A percentile compares a stretch with the other conserved stretches of the same genome.
Conservation (phyloP, 306 rosid species). For the Hippophae rhamnoides region DNA sequence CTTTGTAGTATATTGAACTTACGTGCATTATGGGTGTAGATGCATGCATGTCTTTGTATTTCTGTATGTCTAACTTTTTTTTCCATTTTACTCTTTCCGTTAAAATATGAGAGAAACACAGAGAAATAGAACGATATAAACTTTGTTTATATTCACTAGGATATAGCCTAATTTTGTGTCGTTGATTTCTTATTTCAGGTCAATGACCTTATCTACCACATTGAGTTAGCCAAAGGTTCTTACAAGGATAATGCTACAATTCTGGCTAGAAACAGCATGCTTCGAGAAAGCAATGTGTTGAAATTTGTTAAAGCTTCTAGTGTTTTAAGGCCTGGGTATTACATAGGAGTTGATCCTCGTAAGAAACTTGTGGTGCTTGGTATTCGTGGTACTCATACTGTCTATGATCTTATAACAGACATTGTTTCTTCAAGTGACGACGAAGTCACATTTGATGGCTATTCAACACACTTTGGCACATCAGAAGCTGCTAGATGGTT, state of each 20-base stretch:
- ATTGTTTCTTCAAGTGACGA: conserved; percentile 58
- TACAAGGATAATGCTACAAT: conserved; percentile 48
- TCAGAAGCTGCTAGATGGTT: conserved; percentile 95
- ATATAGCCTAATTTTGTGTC: conserved; percentile 16
- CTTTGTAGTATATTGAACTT: too few species aligned
- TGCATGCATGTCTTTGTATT: conserved; percentile 1
- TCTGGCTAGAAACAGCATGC: conserved; percentile 80
- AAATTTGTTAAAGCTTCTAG: conserved; percentile 71
- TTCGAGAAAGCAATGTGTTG: conserved; percentile 71
- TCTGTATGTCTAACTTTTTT: neutral
- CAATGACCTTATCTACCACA: conserved; percentile 72
- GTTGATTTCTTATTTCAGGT: conserved; percentile 51
- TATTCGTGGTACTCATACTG: conserved; percentile 86
- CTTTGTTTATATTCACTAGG: neutral
- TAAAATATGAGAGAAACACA: too few species aligned
- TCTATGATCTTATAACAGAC: conserved; percentile 88
- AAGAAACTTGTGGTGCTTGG: conserved; percentile 74
- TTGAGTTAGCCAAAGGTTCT: conserved; percentile 76
- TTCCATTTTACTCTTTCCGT: too few species aligned
- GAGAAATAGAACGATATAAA: too few species aligned
- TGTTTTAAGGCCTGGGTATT: conserved; percentile 90
- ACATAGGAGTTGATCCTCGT: conserved; percentile 67
- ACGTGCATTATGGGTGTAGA: neutral
- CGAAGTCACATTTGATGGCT: conserved; percentile 79
- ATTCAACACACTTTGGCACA: conserved; percentile 84